These are phyloP conservation scores for Rosa hybrid DNA, from an alignment of 331 rosid genomes.

Conservation along the genomic window DNA sequence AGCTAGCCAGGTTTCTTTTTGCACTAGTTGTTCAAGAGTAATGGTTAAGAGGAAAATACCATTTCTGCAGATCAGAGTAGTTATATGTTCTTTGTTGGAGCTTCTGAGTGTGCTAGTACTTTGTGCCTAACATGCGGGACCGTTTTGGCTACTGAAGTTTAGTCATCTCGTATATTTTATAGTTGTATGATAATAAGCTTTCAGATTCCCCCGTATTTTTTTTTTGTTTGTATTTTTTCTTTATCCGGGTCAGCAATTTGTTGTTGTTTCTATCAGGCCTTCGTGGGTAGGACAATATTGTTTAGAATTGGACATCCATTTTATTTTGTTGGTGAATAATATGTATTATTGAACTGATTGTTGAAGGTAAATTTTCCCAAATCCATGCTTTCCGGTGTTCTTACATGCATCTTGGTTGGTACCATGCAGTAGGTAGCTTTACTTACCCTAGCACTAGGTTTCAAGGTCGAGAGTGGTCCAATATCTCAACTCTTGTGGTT, in stretches of 20 bases:
- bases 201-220: background rate
- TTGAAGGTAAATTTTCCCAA: background rate
- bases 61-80: conserved; percentile 22
- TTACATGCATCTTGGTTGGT: background rate
- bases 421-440: background rate
- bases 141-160: background rate
- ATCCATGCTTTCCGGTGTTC: background rate
- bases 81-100: conserved; percentile 13
- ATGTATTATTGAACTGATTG: background rate
- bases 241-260: background rate
- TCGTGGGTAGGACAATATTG: background rate
- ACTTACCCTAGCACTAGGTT: background rate
- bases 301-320: background rate
- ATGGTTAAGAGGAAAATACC: conserved; percentile 30
- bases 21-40: conserved; percentile 14
- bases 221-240: background rate
- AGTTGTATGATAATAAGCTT: conserved; percentile 11
- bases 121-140: conserved; percentile 24
- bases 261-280: conserved; percentile 12
- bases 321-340: conserved; percentile 17
- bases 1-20: conserved; percentile 48
- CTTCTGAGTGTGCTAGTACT: conserved; percentile 19
- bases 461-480: too few relatives aligned
- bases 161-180: conserved; percentile 9
- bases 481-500: too few relatives aligned